Evolutionary conservation across 768 basidiomycete species (phyloP), one percentile per base, ranked within the genome.

Genomic region (Serendipita sp.): DNA sequence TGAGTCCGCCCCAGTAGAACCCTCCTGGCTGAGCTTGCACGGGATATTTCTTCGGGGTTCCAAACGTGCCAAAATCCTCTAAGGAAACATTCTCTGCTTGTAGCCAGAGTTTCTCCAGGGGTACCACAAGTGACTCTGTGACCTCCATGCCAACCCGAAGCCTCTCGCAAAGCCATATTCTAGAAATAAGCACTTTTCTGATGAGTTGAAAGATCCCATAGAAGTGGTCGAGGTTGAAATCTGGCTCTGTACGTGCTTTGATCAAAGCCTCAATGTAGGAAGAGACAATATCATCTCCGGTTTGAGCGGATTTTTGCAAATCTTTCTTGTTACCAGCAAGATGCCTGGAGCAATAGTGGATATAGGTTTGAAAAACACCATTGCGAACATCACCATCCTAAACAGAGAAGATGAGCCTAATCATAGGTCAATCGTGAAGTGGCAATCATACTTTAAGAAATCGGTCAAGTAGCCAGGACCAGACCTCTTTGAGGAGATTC

Each of bases 311-410:
- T n/a, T 11, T 30, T 18, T 30, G 28, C 24, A 37, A 30, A 38
- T 60, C n/a, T 8, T 60, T 38, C 30, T 24, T n/a, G n/a, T 60
- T 60, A 8, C 56, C 56, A 0, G 34, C 56, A 28, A 60, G 56
- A n/a, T 11, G 10, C 35, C 30, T 60, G 34, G 34, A 28, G 37
- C 8, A 24, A 37, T n/a, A 37, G 34, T 38, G 16, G 16, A 60
- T 60, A 32, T 60, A n/a, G 16, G 4, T n/a, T 10, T 32, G 56
- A 38, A 60, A 60, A 34, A 60, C 37, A 8, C 4, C 8, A 10
- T 24, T 24, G 56, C 56, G 56, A n/a, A 60, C 11, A 34, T 60
- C 34, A 24, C n/a, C 56, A 60, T 60, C 56, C 56, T 60, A n/a
- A 3, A n/a, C 32, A n/a, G 7, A 10, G n/a, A 8, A 60, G 4